Conservation (phyloP, 1,284 basidiomycete genomes). For the Ceratobasidium sp. region DNA sequence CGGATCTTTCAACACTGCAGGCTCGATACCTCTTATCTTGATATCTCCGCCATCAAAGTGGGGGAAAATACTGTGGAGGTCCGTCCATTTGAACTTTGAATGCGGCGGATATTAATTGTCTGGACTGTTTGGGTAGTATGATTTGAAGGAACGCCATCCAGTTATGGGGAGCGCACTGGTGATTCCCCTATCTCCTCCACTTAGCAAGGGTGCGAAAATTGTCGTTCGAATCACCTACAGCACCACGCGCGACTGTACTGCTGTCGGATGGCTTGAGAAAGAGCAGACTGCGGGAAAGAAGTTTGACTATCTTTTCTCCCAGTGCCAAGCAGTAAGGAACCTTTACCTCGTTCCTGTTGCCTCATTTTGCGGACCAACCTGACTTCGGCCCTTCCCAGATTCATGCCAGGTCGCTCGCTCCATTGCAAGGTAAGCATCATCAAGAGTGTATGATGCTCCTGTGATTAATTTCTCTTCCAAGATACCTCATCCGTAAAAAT, state of each 20-base stretch:
- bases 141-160: conserved; percentile 64
- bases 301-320: conserved; percentile 92
- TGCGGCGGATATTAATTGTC: conserved; percentile 25
- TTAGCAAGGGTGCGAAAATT: conserved; percentile 60
- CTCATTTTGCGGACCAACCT: background rate
- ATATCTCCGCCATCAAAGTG: conserved; percentile 69
- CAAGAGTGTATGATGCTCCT: background rate
- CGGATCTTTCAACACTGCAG: conserved; percentile 54
- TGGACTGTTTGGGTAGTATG: conserved; percentile 57
- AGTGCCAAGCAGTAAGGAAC: conserved; percentile 77
- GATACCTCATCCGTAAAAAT: conserved; percentile 80
- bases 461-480: conserved; percentile 49
- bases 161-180: conserved; percentile 79
- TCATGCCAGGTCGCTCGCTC: conserved; percentile 82
- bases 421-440: conserved; percentile 74
- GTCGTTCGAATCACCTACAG: conserved; percentile 74
- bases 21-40: conserved; percentile 82
- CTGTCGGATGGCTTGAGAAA: conserved; percentile 93
- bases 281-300: conserved; percentile 91
- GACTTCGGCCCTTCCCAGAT: conserved; percentile 56
- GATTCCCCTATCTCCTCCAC: conserved; percentile 60
- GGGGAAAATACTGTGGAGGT: conserved; percentile 63
- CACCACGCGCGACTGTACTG: conserved; percentile 82
- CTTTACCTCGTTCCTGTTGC: conserved; percentile 47
- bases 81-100: conserved; percentile 47